A percentile compares a stretch with the other conserved stretches of the same genome.
These are phyloP conservation scores for Pythium plurisporium DNA, from an alignment of 352 stramenopile species.

Conservation along the genomic window DNA sequence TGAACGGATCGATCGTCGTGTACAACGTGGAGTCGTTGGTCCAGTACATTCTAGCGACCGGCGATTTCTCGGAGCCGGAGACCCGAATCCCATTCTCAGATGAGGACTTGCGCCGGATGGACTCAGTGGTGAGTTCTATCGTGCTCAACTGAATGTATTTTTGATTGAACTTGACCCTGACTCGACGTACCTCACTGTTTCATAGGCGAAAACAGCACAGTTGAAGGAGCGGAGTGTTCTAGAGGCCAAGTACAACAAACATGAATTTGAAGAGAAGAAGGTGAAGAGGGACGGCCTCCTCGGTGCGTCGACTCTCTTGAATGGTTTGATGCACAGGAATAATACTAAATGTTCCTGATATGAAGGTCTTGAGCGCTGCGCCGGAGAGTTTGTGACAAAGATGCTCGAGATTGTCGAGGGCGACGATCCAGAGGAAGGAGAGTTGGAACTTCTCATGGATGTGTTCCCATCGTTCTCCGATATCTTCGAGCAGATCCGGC, in stretches of 20 bases:
- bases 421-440: constrained; percentile 72
- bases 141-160: too few species aligned
- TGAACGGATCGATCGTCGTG: constrained; percentile 76
- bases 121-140: constrained; percentile 59
- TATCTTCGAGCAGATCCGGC: constrained; percentile 82
- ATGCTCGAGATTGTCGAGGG: constrained; percentile 84
- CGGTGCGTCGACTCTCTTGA: constrained; percentile 26
- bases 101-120: constrained; percentile 69
- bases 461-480: constrained; percentile 87
- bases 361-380: constrained; percentile 75
- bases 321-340: background rate
- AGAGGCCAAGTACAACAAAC: constrained; percentile 70
- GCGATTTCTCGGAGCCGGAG: constrained; percentile 86
- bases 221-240: constrained; percentile 63
- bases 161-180: background rate
- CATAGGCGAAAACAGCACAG: constrained; percentile 57
- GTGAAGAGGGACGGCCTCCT: constrained; percentile 80
- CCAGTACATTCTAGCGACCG: constrained; percentile 86
- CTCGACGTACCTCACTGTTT: too few species aligned
- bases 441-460: constrained; percentile 78
- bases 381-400: constrained; percentile 81
- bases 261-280: constrained; percentile 76
- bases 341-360: background rate
- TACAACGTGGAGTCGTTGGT: constrained; percentile 87
- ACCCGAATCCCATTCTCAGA: constrained; percentile 86